Percentiles rank a stretch among this genome's conserved stretches.
These are phyloP conservation scores for Mimosa bimucronata DNA, from an alignment of 306 rosid species.

Conservation along the genomic window DNA sequence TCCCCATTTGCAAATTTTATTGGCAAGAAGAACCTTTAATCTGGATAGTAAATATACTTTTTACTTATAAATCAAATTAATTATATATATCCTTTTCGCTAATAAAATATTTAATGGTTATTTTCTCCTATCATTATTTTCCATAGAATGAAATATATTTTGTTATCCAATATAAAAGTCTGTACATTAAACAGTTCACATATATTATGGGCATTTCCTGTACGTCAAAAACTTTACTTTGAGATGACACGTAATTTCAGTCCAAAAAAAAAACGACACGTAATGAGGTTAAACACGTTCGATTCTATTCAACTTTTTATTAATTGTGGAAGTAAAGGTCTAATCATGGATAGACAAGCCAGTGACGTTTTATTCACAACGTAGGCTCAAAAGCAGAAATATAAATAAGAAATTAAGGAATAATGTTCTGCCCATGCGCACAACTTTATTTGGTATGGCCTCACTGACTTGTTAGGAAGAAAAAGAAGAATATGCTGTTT, in stretches of 20 bases:
- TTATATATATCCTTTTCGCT: too few species aligned
- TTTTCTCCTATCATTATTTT: neutral
- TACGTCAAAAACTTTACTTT: neutral
- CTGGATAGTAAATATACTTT: too few species aligned
- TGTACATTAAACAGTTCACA: neutral
- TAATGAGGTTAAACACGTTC: neutral
- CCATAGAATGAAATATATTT: neutral
- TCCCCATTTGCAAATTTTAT: too few species aligned
- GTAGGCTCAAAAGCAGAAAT: constrained; percentile 22
- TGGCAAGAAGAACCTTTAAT: too few species aligned
- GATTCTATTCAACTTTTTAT: neutral
- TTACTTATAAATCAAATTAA: too few species aligned
- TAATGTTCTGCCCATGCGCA: constrained; percentile 11
- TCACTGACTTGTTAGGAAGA: neutral
- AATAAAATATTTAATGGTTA: too few species aligned
- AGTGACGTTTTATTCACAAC: neutral
- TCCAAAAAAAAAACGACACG: too few species aligned
- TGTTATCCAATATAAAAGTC: neutral
- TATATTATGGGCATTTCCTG: neutral
- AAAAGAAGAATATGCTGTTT: constrained; percentile 34
- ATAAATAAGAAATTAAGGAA: constrained; percentile 7
- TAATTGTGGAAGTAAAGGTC: neutral
- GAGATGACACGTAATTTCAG: neutral
- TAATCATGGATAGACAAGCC: constrained; percentile 29
- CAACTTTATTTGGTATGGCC: constrained; percentile 16